Evolutionary conservation across 768 basidiomycete species (phyloP).

Genomic region (Agaricus subrufescens): DNA sequence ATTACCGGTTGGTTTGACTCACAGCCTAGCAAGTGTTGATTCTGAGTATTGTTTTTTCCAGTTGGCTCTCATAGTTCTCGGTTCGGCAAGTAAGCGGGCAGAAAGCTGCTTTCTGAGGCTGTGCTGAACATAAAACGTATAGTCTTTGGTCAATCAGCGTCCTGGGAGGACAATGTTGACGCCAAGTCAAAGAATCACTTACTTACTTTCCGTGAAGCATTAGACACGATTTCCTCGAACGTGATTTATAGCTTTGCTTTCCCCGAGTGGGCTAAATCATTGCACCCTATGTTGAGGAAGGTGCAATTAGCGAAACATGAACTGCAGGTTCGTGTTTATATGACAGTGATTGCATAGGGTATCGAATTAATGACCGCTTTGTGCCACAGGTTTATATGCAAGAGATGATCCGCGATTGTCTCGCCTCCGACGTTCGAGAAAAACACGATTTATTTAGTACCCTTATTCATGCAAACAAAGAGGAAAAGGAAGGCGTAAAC

Average conservation of each 20-base stretch:
- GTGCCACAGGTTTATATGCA: constrained; percentile 33
- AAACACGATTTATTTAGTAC: constrained; percentile 49
- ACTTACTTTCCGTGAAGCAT: constrained; percentile 44
- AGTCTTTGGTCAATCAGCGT: constrained; percentile 50
- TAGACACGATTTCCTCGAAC: constrained; percentile 36
- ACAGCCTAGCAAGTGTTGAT: background rate
- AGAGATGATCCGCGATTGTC: constrained; percentile 49
- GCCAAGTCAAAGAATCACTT: constrained; percentile 36
- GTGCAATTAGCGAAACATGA: constrained; percentile 37
- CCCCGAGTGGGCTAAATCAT: constrained; percentile 35
- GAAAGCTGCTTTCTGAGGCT: background rate
- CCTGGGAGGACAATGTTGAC: constrained; percentile 37
- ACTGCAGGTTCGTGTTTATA: constrained; percentile 27
- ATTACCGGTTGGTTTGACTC: constrained; percentile 38
- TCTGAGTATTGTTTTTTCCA: constrained; percentile 13
- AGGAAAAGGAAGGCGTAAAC: constrained; percentile 25
- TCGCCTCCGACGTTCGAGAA: constrained; percentile 29
- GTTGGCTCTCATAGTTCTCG: constrained; percentile 54
- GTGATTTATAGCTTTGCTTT: constrained; percentile 32
- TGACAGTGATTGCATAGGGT: background rate
- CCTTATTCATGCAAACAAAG: constrained; percentile 45
- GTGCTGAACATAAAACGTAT: background rate
- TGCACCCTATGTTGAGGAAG: constrained; percentile 17
- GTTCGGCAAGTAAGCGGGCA: constrained; percentile 39
- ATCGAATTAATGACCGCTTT: background rate